These are phyloP conservation scores for Scleroderma citrinum DNA, from an alignment of 768 basidiomycete species.

Conservation along the genomic window DNA sequence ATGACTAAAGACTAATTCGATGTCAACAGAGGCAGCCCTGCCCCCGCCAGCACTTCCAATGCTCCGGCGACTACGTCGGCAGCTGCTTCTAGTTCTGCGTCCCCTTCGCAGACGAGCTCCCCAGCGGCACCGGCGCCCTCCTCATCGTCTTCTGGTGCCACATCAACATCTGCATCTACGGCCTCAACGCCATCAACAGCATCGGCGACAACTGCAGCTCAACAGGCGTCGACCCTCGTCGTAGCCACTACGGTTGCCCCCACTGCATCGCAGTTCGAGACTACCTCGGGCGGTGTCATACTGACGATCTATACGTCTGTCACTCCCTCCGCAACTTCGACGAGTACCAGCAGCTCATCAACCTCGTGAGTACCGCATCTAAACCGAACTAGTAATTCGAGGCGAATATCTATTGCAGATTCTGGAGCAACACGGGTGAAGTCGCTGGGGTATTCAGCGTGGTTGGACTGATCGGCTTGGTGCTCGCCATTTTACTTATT, in stretches of 20 bases:
- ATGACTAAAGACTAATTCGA: background rate
- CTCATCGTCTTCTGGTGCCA: background rate
- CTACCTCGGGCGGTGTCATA: conserved; percentile 8
- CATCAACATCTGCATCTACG: background rate
- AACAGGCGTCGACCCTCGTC: background rate
- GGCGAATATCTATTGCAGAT: conserved; percentile 32
- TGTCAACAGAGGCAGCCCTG: background rate
- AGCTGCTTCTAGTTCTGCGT: too few relatives aligned
- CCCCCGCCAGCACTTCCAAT: background rate
- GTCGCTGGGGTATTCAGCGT: conserved; percentile 69
- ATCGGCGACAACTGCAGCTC: conserved; percentile 2
- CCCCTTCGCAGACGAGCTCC: background rate
- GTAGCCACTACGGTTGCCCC: background rate
- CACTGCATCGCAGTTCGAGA: background rate
- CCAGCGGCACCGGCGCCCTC: conserved; percentile 5
- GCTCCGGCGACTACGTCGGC: background rate
- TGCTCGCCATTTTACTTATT: conserved; percentile 42
- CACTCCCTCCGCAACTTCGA: background rate
- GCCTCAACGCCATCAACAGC: conserved; percentile 6
- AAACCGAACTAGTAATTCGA: conserved; percentile 2
- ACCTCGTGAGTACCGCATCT: conserved; percentile 22
- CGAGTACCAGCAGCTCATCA: conserved; percentile 5
- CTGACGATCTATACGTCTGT: conserved; percentile 4
- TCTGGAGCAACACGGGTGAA: conserved; percentile 67
- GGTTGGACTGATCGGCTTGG: conserved; percentile 56